Base-by-base conservation (phyloP, 192 early-diverging fungal species). In the Chytriomyces hyalinus region DNA sequence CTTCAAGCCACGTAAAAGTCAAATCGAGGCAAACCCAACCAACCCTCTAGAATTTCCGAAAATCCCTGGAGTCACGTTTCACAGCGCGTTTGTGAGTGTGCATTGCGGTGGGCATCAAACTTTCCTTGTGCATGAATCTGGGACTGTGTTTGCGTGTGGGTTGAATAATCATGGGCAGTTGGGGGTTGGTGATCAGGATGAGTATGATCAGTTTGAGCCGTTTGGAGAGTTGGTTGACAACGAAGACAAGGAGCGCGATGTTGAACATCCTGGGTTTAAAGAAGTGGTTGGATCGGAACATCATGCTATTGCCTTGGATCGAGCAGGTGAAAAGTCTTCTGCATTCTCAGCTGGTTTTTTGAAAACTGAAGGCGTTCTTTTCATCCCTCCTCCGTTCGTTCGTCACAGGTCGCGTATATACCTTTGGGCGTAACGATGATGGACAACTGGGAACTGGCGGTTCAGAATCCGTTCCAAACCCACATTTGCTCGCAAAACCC, bases 81-180 rank as follows among this genome's bases (percentile, higher is more conserved):
- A 85, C 46, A 80, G 87, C 49, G 89, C 76, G 24, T 89, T 97
- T 68, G 74, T 71, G 6, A 79, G 79, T 46, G 92, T 95, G 24
- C 94, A 89, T 20, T 91, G 90, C 36, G 96, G 95, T 20, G 88
- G 92, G 8, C 94, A 96, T 82, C 92, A 94, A 80, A 93, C 92
- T 5, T 95, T 95, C 78, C 88, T 93, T 2, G 87, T 97, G 7
- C 88, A 90, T 67, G 84, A 86, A 7, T 82, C 87, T 24, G 89
- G 90, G 64, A 79, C 86, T 13, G 82, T 96, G 13, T 95, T 87
- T 73, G 86, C 90, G 9, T 96, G 93, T 90, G 97, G 97, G 17
- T 85, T 96, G 63, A 98, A 98, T 81, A 96, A 95, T 71, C 93
- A 92, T 78, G 89, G 89, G 59, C 97, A 98, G 83, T 91, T 94